phyloP scores from a whole-genome alignment of 2,329 filamentous ascomycete genomes.

The Claviceps cyperi region DNA sequence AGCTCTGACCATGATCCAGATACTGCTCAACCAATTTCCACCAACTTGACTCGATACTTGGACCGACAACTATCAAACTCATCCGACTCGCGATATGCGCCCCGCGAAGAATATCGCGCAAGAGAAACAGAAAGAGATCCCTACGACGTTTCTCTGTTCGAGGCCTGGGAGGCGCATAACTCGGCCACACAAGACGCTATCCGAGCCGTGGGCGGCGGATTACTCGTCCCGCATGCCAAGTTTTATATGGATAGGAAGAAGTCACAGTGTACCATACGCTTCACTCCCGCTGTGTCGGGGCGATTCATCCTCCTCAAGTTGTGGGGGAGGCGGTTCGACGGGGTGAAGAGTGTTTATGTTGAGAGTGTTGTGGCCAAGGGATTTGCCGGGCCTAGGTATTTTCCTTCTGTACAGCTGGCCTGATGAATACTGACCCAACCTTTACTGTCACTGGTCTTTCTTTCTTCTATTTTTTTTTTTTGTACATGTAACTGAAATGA shows the following conservation, averaged over 20 bases:
- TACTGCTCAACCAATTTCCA: constrained; percentile 13
- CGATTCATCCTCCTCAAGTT: constrained; percentile 80
- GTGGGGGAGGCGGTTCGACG: constrained; percentile 62
- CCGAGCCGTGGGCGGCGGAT: constrained; percentile 39
- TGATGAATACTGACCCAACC: constrained; percentile 23
- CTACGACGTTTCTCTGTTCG: constrained; percentile 14
- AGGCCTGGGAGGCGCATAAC: constrained; percentile 32
- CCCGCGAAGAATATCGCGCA: background rate
- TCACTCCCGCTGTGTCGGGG: constrained; percentile 68
- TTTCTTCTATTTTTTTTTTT: background rate
- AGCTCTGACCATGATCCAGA: constrained; percentile 21
- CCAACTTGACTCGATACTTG: constrained; percentile 13
- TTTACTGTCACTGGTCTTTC: background rate
- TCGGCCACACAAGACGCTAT: constrained; percentile 42
- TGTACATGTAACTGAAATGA: background rate
- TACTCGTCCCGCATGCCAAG: constrained; percentile 59
- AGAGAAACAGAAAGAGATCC: background rate
- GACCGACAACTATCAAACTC: constrained; percentile 10
- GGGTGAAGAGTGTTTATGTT: constrained; percentile 66
- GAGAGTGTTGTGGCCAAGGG: constrained; percentile 74
- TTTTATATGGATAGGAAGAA: constrained; percentile 77
- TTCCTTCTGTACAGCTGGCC: constrained; percentile 52
- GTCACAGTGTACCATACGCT: constrained; percentile 74
- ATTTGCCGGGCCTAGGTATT: constrained; percentile 74
- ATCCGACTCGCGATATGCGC: constrained; percentile 7